phyloP scores from a whole-genome alignment of 2,329 filamentous ascomycete species.

The Zymoseptoria passerinii region DNA sequence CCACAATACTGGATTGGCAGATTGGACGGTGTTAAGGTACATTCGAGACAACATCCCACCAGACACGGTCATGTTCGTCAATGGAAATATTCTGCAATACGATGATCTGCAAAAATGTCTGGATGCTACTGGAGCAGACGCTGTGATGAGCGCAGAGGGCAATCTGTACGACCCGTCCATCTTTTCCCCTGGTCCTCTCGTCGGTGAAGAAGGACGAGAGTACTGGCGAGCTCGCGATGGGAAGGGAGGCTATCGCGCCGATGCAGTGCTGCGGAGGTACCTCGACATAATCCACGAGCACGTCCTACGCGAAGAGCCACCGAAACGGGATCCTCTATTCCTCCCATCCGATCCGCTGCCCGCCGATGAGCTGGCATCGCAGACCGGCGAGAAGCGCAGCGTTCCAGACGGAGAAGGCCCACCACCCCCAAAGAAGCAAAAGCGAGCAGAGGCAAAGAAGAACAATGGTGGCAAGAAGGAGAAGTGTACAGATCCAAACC shows the following conservation, averaged over 20 bases:
- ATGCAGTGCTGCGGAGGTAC: constrained; percentile 80
- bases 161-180: constrained; percentile 87
- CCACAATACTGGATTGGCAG: constrained; percentile 84
- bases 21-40: constrained; percentile 80
- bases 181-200: constrained; percentile 60
- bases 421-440: constrained; percentile 27
- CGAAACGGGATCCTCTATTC: constrained; percentile 63
- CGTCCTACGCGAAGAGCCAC: constrained; percentile 58
- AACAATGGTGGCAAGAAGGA: constrained; percentile 32
- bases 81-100: constrained; percentile 82
- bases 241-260: constrained; percentile 76
- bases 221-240: constrained; percentile 80
- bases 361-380: constrained; percentile 16
- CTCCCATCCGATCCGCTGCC: constrained; percentile 48
- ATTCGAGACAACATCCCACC: constrained; percentile 72
- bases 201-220: constrained; percentile 61
- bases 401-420: background rate
- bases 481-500: constrained; percentile 51
- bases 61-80: constrained; percentile 92
- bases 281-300: constrained; percentile 81
- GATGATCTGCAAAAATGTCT: constrained; percentile 72
- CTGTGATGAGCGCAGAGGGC: constrained; percentile 91
- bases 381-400: constrained; percentile 2
- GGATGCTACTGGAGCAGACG: constrained; percentile 77
- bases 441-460: constrained; percentile 30